Evolutionary conservation across 352 stramenopile genomes (phyloP), one percentile per base, ranked within the genome.

Genomic region (Phytopythium litorale): DNA sequence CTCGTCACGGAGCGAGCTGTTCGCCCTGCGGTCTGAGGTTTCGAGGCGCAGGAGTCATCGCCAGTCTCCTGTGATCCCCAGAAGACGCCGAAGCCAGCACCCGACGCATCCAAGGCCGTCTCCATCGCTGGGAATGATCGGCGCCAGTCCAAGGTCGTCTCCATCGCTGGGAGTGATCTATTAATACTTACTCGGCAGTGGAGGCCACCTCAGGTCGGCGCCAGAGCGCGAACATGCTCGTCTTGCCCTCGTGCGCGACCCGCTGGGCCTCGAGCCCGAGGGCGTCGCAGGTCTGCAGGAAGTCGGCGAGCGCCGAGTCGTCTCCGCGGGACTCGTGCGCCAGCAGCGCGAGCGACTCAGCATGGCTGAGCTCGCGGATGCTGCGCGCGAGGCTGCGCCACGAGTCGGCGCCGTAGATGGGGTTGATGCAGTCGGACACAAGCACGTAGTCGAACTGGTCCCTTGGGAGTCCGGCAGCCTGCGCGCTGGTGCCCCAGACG

Each of bases 341-440:
- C 40, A 94, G 64, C 58, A 85, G 91, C 67, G 81, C 90, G 57
- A 85, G 55, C 9, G 86, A 90, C 21, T 77, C 19, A 0, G 56
- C 53, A 40, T 73, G 49, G 45, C 81, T 90, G 18, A 94, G 79
- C 30, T 71, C 71, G 45, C 63, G 32, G 57, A 94, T 92, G 56
- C 81, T 92, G 38, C 72, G 64, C 15, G 84, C 86, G 13, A 94
- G 68, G 38, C 90, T 83, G 23, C 84, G 70, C 86, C 86, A 94
- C 45, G 83, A 92, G 32, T 92, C 76, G 58, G 72, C 65, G 43
- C 84, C 86, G 67, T 94, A 94, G 60, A 94, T 92, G 53, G 86
- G 83, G 51, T 94, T 94, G 61, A 94, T 92, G 58, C 86, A 94
- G 63, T 94, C 86, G 5, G 86, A 94, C 23, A 93, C 66, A 52